Percentiles rank a stretch among this genome's conserved stretches.
Evolutionary conservation across 176 grass and related monocot species (phyloP).

Genomic region (Oropetium thomaeum): DNA sequence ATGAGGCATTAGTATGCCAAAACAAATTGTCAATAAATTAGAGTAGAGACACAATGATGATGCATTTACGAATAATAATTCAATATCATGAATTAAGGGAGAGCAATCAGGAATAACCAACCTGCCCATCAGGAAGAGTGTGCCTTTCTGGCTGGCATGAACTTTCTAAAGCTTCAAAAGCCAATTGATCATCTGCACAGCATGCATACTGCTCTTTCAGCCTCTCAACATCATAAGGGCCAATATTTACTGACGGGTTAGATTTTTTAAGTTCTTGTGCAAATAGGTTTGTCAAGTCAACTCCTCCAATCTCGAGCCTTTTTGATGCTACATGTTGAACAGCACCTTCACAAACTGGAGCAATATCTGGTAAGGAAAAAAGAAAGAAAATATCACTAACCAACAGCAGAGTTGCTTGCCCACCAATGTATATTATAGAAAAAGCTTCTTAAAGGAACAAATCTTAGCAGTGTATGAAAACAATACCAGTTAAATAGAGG

Average conservation of each 20-base stretch:
- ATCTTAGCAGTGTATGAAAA: not conserved
- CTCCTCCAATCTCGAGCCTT: constrained; percentile 87
- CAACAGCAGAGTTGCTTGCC: not conserved
- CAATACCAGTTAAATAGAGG: no score
- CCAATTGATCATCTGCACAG: constrained; percentile 66
- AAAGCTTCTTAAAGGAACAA: not conserved
- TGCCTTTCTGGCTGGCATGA: constrained; percentile 69
- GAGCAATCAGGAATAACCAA: constrained; percentile 33
- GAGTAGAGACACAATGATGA: not conserved
- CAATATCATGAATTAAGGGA: not conserved
- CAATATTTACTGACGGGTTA: constrained; percentile 74
- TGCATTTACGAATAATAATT: not conserved
- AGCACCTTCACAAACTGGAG: constrained; percentile 94
- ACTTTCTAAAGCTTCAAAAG: constrained; percentile 62
- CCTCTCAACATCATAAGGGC: constrained; percentile 78
- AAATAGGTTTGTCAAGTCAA: constrained; percentile 93
- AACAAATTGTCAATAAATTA: not conserved
- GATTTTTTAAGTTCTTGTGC: constrained; percentile 76
- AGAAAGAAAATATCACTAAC: constrained; percentile 11
- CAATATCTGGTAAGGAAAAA: constrained; percentile 92
- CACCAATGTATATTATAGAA: not conserved
- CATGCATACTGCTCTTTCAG: constrained; percentile 89
- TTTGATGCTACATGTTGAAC: constrained; percentile 92
- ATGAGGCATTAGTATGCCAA: constrained; percentile 9
- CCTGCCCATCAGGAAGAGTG: constrained; percentile 98